phyloP scores from a whole-genome alignment of 2,329 filamentous ascomycete species.

The Rutstroemia sp. region DNA sequence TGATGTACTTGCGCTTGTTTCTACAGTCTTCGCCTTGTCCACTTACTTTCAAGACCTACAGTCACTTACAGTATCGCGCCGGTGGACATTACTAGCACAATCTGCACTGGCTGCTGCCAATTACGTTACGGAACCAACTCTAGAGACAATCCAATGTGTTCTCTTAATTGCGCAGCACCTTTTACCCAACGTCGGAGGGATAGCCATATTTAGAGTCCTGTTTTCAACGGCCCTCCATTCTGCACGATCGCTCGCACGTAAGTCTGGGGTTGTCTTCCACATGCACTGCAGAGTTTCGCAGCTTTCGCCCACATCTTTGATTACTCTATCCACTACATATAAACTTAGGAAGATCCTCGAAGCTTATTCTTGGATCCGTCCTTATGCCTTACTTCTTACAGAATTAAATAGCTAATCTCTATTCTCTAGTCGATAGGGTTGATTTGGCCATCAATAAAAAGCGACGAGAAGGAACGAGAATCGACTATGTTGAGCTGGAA shows the following conservation, averaged over 20 bases:
- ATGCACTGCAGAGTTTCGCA: too few species aligned
- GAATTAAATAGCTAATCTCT: too few species aligned
- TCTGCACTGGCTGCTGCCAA: slow-evolving; percentile 23
- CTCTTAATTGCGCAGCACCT: slow-evolving; percentile 31
- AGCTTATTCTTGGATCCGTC: too few species aligned
- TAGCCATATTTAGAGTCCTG: slow-evolving; percentile 28
- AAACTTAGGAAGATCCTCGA: too few species aligned
- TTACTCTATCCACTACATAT: too few species aligned
- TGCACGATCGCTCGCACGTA: slow-evolving; percentile 12
- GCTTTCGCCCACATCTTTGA: too few species aligned
- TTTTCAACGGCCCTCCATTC: slow-evolving; percentile 28
- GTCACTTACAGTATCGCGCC: slow-evolving; percentile 2
- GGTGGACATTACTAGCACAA: slow-evolving; percentile 17
- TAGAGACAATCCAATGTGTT: slow-evolving; percentile 32
- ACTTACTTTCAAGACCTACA: slow-evolving; percentile 14
- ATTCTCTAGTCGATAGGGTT: slow-evolving; percentile 13
- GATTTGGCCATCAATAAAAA: slow-evolving; percentile 18
- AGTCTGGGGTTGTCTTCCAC: too few species aligned
- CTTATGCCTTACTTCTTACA: too few species aligned
- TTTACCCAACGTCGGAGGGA: slow-evolving; percentile 31
- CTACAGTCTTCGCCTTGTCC: slow-evolving; percentile 16
- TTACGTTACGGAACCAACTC: slow-evolving; percentile 19
- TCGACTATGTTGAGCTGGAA: slow-evolving; percentile 28
- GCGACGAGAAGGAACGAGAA: slow-evolving; percentile 11
- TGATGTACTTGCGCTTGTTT: slow-evolving; percentile 14